Conservation (phyloP, 768 basidiomycete genomes). For the Scleroderma bovista region DNA sequence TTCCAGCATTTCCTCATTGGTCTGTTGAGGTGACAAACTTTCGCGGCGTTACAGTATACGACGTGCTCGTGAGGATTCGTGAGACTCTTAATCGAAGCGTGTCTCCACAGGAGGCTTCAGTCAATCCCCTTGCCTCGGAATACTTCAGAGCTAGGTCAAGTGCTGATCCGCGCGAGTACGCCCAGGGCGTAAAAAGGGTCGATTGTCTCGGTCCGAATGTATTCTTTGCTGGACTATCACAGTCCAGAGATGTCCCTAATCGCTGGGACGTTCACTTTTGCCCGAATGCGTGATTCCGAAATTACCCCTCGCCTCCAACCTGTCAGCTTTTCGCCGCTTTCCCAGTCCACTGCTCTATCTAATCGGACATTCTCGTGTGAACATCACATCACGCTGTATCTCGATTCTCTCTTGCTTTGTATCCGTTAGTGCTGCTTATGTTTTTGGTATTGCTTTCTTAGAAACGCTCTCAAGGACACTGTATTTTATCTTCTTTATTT, state of each 20-base stretch:
- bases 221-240: slow-evolving; percentile 27
- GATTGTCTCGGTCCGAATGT: slow-evolving; percentile 32
- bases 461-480: background rate
- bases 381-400: background rate
- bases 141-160: slow-evolving; percentile 24
- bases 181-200: slow-evolving; percentile 36
- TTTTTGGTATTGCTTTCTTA: background rate
- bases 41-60: slow-evolving; percentile 21
- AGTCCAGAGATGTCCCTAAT: slow-evolving; percentile 20
- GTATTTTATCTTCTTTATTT: too few species aligned
- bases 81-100: slow-evolving; percentile 23
- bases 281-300: slow-evolving; percentile 10
- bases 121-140: slow-evolving; percentile 20
- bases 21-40: slow-evolving; percentile 26
- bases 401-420: background rate
- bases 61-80: slow-evolving; percentile 24
- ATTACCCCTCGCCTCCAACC: background rate
- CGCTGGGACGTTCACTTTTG: slow-evolving; percentile 26
- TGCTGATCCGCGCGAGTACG: slow-evolving; percentile 30
- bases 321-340: background rate
- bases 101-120: slow-evolving; percentile 21
- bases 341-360: background rate
- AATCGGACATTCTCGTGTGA: background rate
- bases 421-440: background rate
- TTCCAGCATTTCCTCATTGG: slow-evolving; percentile 23